Evolutionary conservation across 805 yeast species (phyloP), one percentile per base, ranked within the genome.

Genomic region (Wickerhamomyces chaumierensis): DNA sequence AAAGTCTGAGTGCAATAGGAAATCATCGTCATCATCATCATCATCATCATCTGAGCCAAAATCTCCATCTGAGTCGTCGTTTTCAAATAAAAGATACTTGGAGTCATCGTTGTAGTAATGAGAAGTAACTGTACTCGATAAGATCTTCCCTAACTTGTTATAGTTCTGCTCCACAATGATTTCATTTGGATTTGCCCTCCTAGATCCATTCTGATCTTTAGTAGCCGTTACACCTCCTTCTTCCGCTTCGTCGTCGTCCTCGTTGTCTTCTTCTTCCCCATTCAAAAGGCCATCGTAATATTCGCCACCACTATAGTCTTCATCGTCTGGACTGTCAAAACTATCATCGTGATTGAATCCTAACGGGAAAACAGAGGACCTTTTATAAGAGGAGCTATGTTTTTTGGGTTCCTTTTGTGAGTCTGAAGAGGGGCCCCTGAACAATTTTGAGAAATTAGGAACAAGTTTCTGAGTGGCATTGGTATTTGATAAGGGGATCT

Each of bases 1-100:
- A 37, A 59, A 52, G 33, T 56, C 65, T n/a, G 63, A 57, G 33
- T 48, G 56, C 18, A 53, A 34, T 7, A 50, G 35, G 5, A 52
- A 31, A 9, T 47, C 53, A 33, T 41, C 51, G 43, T 34, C 36
- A 15, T 9, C 4, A 15, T 34, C 29, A 8, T 31, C 34, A 17
- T 5, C 7, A 11, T 18, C 21, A 14, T 17, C 14, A 14, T 33
- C 54, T 12, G n/a, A n/a, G n/a, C n/a, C n/a, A n/a, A n/a, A n/a
- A 11, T 18, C 21, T 5, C 6, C 14, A 14, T 33, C 54, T 12
- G 54, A 35, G 23, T 45, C 45, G 7, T 36, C 42, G 35, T 36
- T 34, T 33, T 29, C 36, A 27, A 39, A 31, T 31, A 39, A 51
- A 2, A 48, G 25, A 36, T 36, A 47, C 34, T 50, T 43, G 23